These are phyloP conservation scores for Dictyophora rubrovolvata DNA, from an alignment of 768 basidiomycete genomes.

Conservation along the genomic window DNA sequence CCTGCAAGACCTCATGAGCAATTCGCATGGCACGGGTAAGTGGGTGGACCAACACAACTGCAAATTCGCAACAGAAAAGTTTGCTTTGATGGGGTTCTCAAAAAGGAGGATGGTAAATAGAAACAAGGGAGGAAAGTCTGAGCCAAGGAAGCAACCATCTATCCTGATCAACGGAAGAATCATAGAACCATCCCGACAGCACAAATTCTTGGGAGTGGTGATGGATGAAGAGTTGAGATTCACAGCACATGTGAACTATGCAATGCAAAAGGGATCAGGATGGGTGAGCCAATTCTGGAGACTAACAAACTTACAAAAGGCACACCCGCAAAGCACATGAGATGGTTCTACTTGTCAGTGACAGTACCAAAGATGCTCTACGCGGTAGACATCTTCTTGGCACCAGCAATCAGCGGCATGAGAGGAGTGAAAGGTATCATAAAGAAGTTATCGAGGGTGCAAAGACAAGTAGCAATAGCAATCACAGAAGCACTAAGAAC, in stretches of 20 bases:
- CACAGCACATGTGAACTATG: conserved; percentile 13
- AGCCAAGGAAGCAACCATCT: conserved; percentile 3
- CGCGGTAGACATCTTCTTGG: conserved; percentile 15
- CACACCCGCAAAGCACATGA: neutral
- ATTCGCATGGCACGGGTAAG: conserved; percentile 15
- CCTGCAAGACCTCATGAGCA: conserved; percentile 20
- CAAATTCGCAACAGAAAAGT: conserved; percentile 23
- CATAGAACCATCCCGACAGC: conserved; percentile 13
- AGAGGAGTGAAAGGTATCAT: neutral
- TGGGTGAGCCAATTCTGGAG: neutral
- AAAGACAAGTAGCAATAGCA: conserved; percentile 14
- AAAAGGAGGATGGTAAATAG: neutral
- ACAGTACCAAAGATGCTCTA: conserved; percentile 20
- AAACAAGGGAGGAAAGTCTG: neutral
- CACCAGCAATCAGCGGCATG: neutral
- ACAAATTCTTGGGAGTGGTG: conserved; percentile 23
- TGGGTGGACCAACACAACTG: conserved; percentile 23
- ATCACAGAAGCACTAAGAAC: conserved; percentile 18
- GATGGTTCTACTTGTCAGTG: conserved; percentile 9
- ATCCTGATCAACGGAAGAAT: conserved; percentile 9
- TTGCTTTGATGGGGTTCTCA: conserved; percentile 20
- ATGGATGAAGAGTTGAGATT: conserved; percentile 22
- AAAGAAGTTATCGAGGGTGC: conserved; percentile 13
- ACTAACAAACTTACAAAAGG: conserved; percentile 2
- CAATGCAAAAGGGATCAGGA: neutral